Conservation (phyloP, 2,329 filamentous ascomycete species). For the Lachnellula arida region DNA sequence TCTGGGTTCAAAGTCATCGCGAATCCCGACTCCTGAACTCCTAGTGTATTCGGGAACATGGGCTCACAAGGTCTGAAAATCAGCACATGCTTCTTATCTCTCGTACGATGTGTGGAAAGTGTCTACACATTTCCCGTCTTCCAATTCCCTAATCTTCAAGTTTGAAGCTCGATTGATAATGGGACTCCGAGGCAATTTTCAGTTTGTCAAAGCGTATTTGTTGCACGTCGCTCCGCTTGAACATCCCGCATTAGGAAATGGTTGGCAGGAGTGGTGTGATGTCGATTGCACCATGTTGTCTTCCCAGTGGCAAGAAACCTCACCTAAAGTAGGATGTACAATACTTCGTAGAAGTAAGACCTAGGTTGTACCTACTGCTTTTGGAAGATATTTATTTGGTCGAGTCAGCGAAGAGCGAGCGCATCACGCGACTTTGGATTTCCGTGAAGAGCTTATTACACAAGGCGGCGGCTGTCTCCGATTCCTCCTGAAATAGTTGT, state of each 20-base stretch:
- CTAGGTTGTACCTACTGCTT: background rate
- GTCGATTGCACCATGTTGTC: background rate
- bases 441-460: no score
- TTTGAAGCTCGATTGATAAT: background rate
- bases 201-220: background rate
- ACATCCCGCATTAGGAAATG: slow-evolving; percentile 5
- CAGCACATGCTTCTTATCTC: background rate
- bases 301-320: background rate
- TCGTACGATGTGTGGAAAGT: background rate
- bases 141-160: background rate
- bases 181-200: background rate
- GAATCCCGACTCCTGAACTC: background rate
- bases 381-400: no score
- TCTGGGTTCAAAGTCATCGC: background rate
- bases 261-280: slow-evolving; percentile 1
- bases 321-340: background rate
- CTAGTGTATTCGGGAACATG: background rate
- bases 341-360: background rate
- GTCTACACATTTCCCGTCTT: background rate
- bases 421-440: no score
- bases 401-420: no score
- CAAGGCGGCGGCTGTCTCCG: no score
- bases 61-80: no score
- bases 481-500: no score
- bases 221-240: slow-evolving; percentile 8